Evolutionary conservation across 2,329 filamentous ascomycete genomes (phyloP).

Genomic region (Apiospora sp.): DNA sequence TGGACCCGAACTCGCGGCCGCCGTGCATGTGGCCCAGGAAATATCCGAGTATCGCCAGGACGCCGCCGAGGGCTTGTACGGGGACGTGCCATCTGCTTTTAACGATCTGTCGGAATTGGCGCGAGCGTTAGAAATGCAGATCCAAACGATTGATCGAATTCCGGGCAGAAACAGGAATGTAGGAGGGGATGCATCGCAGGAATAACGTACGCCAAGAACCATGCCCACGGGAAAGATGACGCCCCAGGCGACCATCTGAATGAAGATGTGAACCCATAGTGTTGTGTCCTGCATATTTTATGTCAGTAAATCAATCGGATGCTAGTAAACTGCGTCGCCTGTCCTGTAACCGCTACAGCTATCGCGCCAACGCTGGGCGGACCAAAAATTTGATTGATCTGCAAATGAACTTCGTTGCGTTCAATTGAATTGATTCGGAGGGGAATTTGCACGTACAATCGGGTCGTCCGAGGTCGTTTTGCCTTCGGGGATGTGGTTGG

Average conservation of each 20-base stretch:
- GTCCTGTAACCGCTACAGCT: constrained; percentile 13
- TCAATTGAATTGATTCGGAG: not conserved
- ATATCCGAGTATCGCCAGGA: constrained; percentile 83
- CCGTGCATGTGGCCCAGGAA: constrained; percentile 91
- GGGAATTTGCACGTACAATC: constrained; percentile 61
- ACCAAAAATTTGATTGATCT: not conserved
- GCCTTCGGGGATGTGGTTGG: constrained; percentile 71
- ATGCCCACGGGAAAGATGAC: constrained; percentile 93
- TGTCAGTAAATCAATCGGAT: constrained; percentile 43
- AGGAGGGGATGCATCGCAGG: not conserved
- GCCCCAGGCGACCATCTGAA: constrained; percentile 88
- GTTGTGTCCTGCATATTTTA: constrained; percentile 70
- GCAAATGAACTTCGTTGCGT: not conserved
- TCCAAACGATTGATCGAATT: constrained; percentile 20
- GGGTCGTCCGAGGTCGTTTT: constrained; percentile 75
- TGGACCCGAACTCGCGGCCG: constrained; percentile 82
- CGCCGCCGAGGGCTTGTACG: constrained; percentile 76
- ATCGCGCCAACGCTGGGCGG: not conserved
- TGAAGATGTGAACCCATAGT: constrained; percentile 92
- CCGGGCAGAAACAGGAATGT: not conserved
- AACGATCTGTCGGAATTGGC: constrained; percentile 68
- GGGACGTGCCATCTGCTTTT: constrained; percentile 96
- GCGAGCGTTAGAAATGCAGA: constrained; percentile 30
- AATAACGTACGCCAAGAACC: constrained; percentile 81
- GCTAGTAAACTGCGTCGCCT: constrained; percentile 20